Conservation (phyloP, 2,329 filamentous ascomycete species). For the Grosmannia huntii region DNA sequence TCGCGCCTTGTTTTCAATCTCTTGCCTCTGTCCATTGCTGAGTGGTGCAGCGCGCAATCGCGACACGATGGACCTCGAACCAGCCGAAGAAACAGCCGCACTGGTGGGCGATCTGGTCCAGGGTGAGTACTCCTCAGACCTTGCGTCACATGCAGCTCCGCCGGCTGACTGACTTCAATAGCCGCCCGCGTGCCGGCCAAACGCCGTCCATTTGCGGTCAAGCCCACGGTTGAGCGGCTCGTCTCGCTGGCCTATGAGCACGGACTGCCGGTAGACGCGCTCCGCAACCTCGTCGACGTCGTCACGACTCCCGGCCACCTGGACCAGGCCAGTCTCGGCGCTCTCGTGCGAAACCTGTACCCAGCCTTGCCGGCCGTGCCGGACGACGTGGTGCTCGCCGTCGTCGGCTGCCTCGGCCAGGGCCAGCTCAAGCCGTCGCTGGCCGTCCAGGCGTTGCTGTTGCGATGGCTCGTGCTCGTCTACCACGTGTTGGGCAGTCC, state of each 20-base stretch:
- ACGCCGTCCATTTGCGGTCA: slow-evolving; percentile 49
- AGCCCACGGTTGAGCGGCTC: slow-evolving; percentile 50
- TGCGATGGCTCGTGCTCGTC: slow-evolving; percentile 69
- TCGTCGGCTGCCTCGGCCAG: slow-evolving; percentile 65
- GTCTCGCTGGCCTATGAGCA: slow-evolving; percentile 51
- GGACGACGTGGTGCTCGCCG: slow-evolving; percentile 45
- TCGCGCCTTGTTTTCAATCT: not conserved
- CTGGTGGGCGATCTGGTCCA: slow-evolving; percentile 12
- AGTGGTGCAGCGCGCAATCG: too few relatives aligned
- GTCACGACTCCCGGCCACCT: slow-evolving; percentile 54
- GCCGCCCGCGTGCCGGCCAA: slow-evolving; percentile 52
- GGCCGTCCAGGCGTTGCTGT: slow-evolving; percentile 53
- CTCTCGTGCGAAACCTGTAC: slow-evolving; percentile 62
- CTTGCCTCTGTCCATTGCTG: not conserved
- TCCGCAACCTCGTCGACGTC: slow-evolving; percentile 53
- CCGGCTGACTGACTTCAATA: slow-evolving; percentile 16
- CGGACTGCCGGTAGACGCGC: slow-evolving; percentile 48
- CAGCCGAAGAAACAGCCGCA: slow-evolving; percentile 9
- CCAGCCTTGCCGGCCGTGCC: slow-evolving; percentile 49
- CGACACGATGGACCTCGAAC: slow-evolving; percentile 10
- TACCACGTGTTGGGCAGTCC: slow-evolving; percentile 51
- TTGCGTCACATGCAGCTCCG: too few relatives aligned
- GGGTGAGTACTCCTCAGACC: slow-evolving; percentile 4
- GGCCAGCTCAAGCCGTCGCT: slow-evolving; percentile 63
- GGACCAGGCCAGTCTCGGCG: slow-evolving; percentile 61